Conservation (phyloP, 2,329 filamentous ascomycete genomes). For the Penicillium sp. region DNA sequence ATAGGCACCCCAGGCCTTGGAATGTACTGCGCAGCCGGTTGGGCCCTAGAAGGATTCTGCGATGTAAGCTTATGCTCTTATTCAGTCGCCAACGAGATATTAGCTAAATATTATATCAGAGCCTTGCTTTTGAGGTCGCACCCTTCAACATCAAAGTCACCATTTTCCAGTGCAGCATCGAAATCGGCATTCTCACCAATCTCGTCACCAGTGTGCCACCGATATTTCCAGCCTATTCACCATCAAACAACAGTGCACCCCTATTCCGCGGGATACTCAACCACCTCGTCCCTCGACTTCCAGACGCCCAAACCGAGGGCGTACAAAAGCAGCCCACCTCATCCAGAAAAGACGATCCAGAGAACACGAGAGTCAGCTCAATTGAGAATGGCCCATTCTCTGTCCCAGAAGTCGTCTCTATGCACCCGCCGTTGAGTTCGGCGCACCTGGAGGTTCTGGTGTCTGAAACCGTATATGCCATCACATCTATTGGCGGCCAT, state of each 20-base stretch:
- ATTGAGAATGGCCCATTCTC: slow-evolving; percentile 39
- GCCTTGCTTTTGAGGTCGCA: slow-evolving; percentile 90
- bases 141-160: slow-evolving; percentile 97
- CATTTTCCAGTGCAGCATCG: slow-evolving; percentile 92
- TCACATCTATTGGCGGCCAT: slow-evolving; percentile 89
- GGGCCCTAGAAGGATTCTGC: slow-evolving; percentile 94
- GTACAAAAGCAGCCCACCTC: slow-evolving; percentile 1
- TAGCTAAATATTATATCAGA: slow-evolving; percentile 38
- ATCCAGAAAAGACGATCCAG: slow-evolving; percentile 13
- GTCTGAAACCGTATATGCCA: slow-evolving; percentile 84
- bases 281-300: slow-evolving; percentile 74
- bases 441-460: slow-evolving; percentile 72
- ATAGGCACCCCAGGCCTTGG: slow-evolving; percentile 89
- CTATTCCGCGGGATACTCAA: slow-evolving; percentile 80
- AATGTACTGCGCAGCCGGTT: slow-evolving; percentile 88
- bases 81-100: not conserved
- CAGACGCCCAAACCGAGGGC: slow-evolving; percentile 44
- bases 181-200: slow-evolving; percentile 85
- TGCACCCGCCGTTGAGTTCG: slow-evolving; percentile 72
- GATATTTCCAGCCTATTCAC: slow-evolving; percentile 66
- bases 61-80: slow-evolving; percentile 55
- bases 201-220: slow-evolving; percentile 80
- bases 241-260: slow-evolving; percentile 71
- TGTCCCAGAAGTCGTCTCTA: slow-evolving; percentile 55
- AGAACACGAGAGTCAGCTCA: slow-evolving; percentile 23